phyloP scores from a whole-genome alignment of 2,329 filamentous ascomycete species.

The Plectosphaerella cucumerina region DNA sequence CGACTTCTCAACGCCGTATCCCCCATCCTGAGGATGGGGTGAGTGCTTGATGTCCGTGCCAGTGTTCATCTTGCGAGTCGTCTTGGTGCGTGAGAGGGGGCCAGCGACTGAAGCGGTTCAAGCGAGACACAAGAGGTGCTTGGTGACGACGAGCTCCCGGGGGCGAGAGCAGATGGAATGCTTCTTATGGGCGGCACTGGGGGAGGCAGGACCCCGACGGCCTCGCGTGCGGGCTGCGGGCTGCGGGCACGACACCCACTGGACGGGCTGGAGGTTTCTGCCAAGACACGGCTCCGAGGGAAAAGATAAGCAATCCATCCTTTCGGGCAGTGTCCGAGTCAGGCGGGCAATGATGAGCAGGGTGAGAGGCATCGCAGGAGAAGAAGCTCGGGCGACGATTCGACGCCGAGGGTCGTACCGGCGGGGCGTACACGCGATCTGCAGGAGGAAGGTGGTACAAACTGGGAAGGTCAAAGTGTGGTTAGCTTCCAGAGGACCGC shows the following conservation, averaged over 20 bases:
- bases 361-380: no score
- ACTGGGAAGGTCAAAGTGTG: background rate
- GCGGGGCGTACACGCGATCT: background rate
- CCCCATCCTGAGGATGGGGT: slow-evolving; percentile 8
- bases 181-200: no score
- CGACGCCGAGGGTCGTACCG: background rate
- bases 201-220: no score
- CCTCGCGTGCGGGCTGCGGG: no score
- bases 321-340: background rate
- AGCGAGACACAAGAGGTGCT: no score
- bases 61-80: background rate
- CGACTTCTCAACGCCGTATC: slow-evolving; percentile 18
- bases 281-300: background rate
- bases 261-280: no score
- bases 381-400: no score
- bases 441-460: background rate
- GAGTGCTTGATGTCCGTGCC: background rate
- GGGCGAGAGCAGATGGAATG: no score
- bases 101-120: no score
- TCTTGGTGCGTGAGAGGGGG: no score
- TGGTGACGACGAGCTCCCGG: no score
- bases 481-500: background rate
- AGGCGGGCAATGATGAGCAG: background rate
- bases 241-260: no score
- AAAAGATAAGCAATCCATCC: background rate